phyloP scores from a whole-genome alignment of 1,284 basidiomycete genomes.

The Apiotrichum siamense region DNA sequence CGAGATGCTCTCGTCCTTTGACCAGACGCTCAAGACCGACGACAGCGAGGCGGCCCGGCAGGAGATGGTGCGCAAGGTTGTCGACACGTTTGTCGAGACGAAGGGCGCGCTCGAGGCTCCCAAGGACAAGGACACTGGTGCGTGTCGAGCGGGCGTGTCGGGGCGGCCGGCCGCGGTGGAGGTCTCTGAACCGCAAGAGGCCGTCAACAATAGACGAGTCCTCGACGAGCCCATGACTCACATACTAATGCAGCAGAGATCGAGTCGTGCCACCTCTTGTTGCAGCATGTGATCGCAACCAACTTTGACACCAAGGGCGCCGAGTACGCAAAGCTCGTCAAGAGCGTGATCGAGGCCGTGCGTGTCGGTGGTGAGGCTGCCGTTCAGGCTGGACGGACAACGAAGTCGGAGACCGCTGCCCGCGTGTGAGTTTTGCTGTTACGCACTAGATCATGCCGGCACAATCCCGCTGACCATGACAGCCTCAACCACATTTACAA shows the following conservation, averaged over 20 bases:
- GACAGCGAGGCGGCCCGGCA: slow-evolving; percentile 49
- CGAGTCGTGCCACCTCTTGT: slow-evolving; percentile 40
- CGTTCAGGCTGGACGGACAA: slow-evolving; percentile 24
- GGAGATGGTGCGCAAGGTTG: slow-evolving; percentile 34
- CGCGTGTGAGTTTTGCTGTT: slow-evolving; percentile 42
- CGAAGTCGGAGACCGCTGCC: slow-evolving; percentile 37
- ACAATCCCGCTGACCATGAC: slow-evolving; percentile 5
- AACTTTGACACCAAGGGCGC: slow-evolving; percentile 28
- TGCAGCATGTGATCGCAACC: slow-evolving; percentile 32
- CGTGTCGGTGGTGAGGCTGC: slow-evolving; percentile 36
- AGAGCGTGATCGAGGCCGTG: slow-evolving; percentile 35
- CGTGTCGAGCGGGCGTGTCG: slow-evolving; percentile 7
- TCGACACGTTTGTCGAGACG: slow-evolving; percentile 33
- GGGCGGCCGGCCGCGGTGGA: not conserved
- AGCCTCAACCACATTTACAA: slow-evolving; percentile 88
- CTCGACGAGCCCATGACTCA: no score
- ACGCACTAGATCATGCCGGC: not conserved
- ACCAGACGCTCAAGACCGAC: slow-evolving; percentile 55
- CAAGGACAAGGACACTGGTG: slow-evolving; percentile 43
- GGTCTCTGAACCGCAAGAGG: no score
- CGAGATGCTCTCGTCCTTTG: slow-evolving; percentile 60
- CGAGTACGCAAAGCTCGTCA: slow-evolving; percentile 30
- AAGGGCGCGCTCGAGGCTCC: slow-evolving; percentile 40
- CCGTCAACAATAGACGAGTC: not conserved
- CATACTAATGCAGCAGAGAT: slow-evolving; percentile 25